These are phyloP conservation scores for Glaciozyma martinii DNA, from an alignment of 768 basidiomycete genomes.

Conservation along the genomic window DNA sequence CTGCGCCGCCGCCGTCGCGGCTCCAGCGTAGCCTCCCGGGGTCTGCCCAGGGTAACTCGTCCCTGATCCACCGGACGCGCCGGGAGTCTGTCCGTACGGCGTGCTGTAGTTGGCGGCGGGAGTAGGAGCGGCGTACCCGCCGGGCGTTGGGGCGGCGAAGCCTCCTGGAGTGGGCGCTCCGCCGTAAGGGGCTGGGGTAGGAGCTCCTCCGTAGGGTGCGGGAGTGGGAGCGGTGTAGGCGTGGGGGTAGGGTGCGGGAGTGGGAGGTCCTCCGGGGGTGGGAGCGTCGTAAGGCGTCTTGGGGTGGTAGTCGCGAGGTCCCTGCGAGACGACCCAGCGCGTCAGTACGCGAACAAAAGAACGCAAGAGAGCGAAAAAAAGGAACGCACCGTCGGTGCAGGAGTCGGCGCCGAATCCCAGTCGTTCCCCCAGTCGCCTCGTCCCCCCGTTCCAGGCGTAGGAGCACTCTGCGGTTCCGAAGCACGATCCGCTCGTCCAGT, in stretches of 20 bases:
- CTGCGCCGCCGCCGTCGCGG: constrained; percentile 24
- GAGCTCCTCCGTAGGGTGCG: constrained; percentile 38
- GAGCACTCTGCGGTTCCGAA: background rate
- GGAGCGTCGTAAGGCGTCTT: constrained; percentile 27
- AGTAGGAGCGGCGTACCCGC: background rate
- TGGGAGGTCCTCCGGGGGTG: constrained; percentile 36
- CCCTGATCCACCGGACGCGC: too few relatives aligned
- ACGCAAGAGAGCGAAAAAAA: background rate
- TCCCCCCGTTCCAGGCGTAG: background rate
- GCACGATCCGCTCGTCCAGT: constrained; percentile 2
- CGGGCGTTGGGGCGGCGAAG: constrained; percentile 35
- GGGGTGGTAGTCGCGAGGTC: constrained; percentile 20
- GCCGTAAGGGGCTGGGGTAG: constrained; percentile 41
- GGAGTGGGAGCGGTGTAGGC: constrained; percentile 43
- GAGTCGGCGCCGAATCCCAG: constrained; percentile 5
- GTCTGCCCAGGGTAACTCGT: constrained; percentile 6
- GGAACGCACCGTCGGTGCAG: constrained; percentile 1
- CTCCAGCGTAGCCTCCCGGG: constrained; percentile 20
- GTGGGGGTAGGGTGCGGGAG: constrained; percentile 21
- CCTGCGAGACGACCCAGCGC: background rate
- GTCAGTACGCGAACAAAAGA: background rate
- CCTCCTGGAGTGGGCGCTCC: constrained; percentile 41
- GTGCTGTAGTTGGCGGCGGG: background rate
- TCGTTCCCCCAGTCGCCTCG: background rate
- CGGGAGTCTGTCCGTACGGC: too few relatives aligned